Percentiles rank a stretch among this genome's conserved stretches.
These are phyloP conservation scores for Lablab purpureus DNA, from an alignment of 306 rosid genomes.

Conservation along the genomic window DNA sequence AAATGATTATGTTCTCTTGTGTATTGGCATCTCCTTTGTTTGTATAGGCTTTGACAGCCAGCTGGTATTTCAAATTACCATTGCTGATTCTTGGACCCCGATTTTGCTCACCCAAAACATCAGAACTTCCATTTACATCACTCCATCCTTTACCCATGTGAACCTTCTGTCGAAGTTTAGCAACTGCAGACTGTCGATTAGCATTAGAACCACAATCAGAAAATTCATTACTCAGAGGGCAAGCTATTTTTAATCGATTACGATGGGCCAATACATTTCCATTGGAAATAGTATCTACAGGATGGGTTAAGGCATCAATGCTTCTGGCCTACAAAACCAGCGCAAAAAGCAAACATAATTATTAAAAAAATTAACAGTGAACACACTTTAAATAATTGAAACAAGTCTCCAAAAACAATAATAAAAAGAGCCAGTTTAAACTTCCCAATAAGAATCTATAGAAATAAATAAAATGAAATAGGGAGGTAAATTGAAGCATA, in stretches of 20 bases:
- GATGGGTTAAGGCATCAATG: conserved; percentile 57
- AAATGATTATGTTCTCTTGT: conserved; percentile 73
- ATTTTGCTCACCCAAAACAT: conserved; percentile 83
- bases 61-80: conserved; percentile 64
- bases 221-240: conserved; percentile 54
- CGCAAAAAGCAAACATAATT: conserved; percentile 20
- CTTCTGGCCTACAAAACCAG: conserved; percentile 60
- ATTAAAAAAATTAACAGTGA: conserved; percentile 13
- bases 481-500: background rate
- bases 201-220: conserved; percentile 70
- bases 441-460: background rate
- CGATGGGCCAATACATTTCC: conserved; percentile 64
- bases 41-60: conserved; percentile 75
- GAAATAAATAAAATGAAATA: background rate
- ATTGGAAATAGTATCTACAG: conserved; percentile 60
- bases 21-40: conserved; percentile 67
- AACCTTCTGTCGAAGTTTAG: conserved; percentile 67
- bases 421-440: conserved; percentile 5
- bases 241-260: conserved; percentile 63
- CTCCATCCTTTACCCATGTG: conserved; percentile 59
- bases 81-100: conserved; percentile 84
- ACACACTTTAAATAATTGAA: conserved; percentile 8
- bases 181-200: conserved; percentile 57
- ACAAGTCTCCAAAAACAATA: background rate
- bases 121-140: conserved; percentile 62